Conservation (phyloP, 805 yeast species). For the Debaryomyces tyrocola region DNA sequence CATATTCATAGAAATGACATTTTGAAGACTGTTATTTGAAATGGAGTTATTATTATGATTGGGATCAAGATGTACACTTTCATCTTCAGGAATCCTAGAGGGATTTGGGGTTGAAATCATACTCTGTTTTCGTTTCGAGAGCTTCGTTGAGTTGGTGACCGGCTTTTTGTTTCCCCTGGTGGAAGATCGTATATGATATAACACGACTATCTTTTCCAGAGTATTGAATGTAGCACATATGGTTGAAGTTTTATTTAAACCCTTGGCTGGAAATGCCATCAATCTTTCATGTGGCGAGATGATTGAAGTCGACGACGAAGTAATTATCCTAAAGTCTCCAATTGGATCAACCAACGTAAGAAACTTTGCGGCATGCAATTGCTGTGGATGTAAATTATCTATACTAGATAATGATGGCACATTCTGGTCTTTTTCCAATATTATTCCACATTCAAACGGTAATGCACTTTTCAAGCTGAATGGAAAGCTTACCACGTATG, state of each 20-base stretch:
- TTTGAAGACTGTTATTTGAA: slow-evolving; percentile 14
- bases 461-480: slow-evolving; percentile 61
- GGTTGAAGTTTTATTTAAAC: slow-evolving; percentile 30
- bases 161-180: slow-evolving; percentile 15
- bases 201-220: slow-evolving; percentile 41
- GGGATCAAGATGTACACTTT: slow-evolving; percentile 13
- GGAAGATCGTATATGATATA: slow-evolving; percentile 56
- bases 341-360: slow-evolving; percentile 74
- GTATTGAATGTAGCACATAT: slow-evolving; percentile 59
- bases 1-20: slow-evolving; percentile 33
- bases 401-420: slow-evolving; percentile 8
- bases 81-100: slow-evolving; percentile 43
- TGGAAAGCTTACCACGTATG: slow-evolving; percentile 66
- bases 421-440: slow-evolving; percentile 52
- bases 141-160: slow-evolving; percentile 11
- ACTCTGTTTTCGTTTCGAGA: slow-evolving; percentile 25
- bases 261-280: slow-evolving; percentile 50
- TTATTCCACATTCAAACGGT: slow-evolving; percentile 65
- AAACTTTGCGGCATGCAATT: slow-evolving; percentile 40
- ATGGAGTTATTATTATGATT: slow-evolving; percentile 4
- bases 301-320: slow-evolving; percentile 67
- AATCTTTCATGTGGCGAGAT: slow-evolving; percentile 59
- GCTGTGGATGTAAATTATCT: slow-evolving; percentile 16
- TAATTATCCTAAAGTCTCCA: slow-evolving; percentile 68
- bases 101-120: slow-evolving; percentile 42